A percentile compares a stretch with the other conserved stretches of the same genome.
phyloP scores from a whole-genome alignment of 1,139 yeast species.

The Geotrichum cucujoidarum region DNA sequence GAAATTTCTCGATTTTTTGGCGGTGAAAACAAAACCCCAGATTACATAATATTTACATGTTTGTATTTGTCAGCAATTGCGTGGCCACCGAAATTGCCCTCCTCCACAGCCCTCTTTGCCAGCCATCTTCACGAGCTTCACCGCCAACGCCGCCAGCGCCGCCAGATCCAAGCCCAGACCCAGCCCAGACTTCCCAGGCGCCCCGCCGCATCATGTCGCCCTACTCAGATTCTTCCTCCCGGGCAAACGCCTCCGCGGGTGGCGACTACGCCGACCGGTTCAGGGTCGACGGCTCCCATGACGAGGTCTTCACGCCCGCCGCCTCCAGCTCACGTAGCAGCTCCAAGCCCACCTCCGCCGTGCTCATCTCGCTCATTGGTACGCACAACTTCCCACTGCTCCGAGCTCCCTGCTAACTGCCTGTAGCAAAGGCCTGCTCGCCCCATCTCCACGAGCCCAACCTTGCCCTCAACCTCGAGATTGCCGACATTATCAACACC shows the following conservation, averaged over 20 bases:
- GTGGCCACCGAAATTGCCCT: no score
- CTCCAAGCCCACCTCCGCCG: slow-evolving; percentile 24
- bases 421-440: slow-evolving; percentile 79
- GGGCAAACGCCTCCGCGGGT: slow-evolving; percentile 17
- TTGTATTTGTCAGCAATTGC: no score
- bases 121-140: slow-evolving; percentile 1
- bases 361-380: slow-evolving; percentile 29
- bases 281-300: slow-evolving; percentile 34
- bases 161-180: no score
- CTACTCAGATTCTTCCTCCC: slow-evolving; percentile 16
- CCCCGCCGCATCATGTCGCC: slow-evolving; percentile 11
- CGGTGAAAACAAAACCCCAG: no score
- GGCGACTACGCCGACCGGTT: slow-evolving; percentile 39
- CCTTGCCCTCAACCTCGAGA: slow-evolving; percentile 79
- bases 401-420: slow-evolving; percentile 41
- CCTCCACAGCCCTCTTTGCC: no score
- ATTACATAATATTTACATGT: no score
- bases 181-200: neutral
- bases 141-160: neutral
- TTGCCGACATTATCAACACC: slow-evolving; percentile 87
- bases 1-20: no score
- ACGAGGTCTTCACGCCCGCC: slow-evolving; percentile 15
- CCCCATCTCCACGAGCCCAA: slow-evolving; percentile 84
- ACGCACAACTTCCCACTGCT: slow-evolving; percentile 17
- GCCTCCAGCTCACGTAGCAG: slow-evolving; percentile 17